A percentile compares a stretch with the other conserved stretches of the same genome.
phyloP scores from a whole-genome alignment of 192 early-diverging fungal genomes.

The Coemansia sp. region DNA sequence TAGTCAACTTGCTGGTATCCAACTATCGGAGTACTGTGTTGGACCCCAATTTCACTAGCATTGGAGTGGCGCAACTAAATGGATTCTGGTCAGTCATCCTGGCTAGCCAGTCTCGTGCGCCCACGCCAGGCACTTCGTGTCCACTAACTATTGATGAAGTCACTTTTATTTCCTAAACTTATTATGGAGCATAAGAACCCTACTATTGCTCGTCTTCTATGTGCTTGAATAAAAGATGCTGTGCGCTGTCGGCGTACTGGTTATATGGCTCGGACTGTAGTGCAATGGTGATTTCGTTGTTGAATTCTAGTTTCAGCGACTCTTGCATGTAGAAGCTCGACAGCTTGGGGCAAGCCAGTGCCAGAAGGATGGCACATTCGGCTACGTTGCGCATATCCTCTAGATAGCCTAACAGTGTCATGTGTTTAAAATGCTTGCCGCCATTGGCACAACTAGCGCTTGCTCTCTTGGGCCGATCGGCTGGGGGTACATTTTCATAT shows the following conservation, averaged over 20 bases:
- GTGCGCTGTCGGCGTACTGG: background rate
- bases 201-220: background rate
- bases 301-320: background rate
- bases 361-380: constrained; percentile 2
- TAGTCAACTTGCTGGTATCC: constrained; percentile 25
- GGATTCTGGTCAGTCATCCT: constrained; percentile 53
- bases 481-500: background rate
- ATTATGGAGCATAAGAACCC: background rate
- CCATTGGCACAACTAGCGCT: background rate
- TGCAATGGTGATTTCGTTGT: background rate
- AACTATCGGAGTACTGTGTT: constrained; percentile 16
- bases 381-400: background rate
- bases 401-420: background rate
- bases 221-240: background rate
- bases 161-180: constrained; percentile 16
- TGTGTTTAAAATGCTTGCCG: constrained; percentile 4
- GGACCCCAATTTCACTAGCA: constrained; percentile 29
- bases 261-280: background rate
- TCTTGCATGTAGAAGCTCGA: background rate
- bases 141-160: constrained; percentile 29
- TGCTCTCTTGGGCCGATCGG: background rate
- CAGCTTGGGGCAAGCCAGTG: constrained; percentile 4
- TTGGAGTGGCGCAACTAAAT: constrained; percentile 42
- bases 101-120: constrained; percentile 16
- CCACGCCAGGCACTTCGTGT: constrained; percentile 12